Percentiles rank a stretch among this genome's conserved stretches.
Evolutionary conservation across 192 early-diverging fungal species (phyloP).

Genomic region (Paraglomus occultum): DNA sequence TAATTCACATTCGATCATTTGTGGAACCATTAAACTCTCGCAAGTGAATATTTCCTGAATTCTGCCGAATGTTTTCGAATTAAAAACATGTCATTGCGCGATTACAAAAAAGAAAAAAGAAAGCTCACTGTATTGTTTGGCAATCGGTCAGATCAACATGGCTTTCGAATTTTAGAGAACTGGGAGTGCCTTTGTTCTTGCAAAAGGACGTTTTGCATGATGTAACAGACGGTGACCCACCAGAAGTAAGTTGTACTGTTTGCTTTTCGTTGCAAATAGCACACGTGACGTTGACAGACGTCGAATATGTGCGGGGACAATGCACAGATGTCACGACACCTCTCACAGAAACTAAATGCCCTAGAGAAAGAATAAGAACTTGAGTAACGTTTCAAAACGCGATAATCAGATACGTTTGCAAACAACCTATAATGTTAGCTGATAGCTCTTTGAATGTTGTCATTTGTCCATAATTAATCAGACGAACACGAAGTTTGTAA

Average conservation of each 20-base stretch:
- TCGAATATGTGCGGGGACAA: constrained; percentile 65
- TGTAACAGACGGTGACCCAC: constrained; percentile 64
- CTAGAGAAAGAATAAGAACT: constrained; percentile 29
- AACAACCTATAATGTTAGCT: no score
- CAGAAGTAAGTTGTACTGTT: constrained; percentile 51
- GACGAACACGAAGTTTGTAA: no score
- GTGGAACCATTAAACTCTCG: constrained; percentile 69
- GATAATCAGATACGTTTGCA: no score
- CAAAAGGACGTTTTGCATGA: constrained; percentile 62
- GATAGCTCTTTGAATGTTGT: no score
- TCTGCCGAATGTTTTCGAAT: constrained; percentile 36
- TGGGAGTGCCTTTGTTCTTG: constrained; percentile 55
- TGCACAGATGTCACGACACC: constrained; percentile 80
- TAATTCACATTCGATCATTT: constrained; percentile 76
- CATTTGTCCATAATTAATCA: no score
- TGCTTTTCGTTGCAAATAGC: constrained; percentile 54
- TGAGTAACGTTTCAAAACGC: no score
- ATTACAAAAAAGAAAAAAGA: background rate
- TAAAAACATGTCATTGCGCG: background rate
- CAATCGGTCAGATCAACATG: constrained; percentile 67
- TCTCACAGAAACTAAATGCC: constrained; percentile 63
- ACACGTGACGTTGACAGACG: constrained; percentile 65
- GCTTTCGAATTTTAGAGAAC: constrained; percentile 37
- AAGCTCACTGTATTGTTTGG: constrained; percentile 64
- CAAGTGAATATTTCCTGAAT: constrained; percentile 71